Evolutionary conservation across 306 rosid genomes (phyloP), one percentile per base, ranked within the genome.

Genomic region (Castanea mollissima): DNA sequence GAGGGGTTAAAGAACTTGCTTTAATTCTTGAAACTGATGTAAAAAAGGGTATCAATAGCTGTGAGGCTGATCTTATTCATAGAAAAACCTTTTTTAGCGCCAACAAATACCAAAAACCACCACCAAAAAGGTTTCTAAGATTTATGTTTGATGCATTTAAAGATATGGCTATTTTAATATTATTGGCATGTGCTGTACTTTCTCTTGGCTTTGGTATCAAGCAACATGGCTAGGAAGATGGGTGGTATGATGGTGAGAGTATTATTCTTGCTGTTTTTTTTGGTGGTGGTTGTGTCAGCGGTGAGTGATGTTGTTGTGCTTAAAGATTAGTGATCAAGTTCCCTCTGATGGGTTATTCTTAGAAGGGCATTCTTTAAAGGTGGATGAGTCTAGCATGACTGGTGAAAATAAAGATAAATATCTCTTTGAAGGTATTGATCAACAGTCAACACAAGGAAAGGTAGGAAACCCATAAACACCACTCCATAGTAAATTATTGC

Each of bases 181-280:
- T 80, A 6, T 54, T 80, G 74, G 58, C 75, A 1, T 80, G 83
- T 23, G 83, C 70, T 35, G 16, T 49, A 1, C 78, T 74, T 21
- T 54, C 83, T 25, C 55, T 80, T 13, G 78, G 31, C 38, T 80
- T 80, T 49, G 78, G 83, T 2, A 80, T 80, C 41, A 80, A 80
- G 55, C 69, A 80, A 46, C 59, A 55, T 38, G 83, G 83, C 13
- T 80, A 75, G 83, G 68, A 41, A 1, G 68, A 65, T 27, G 83
- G 83, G 41, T 74, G 83, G 83, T 80, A 71, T 56, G 83, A 80
- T 31, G 83, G 83, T 27, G 83, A 79, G n/a, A 80, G 83, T 4
- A 23, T 80, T 32, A 57, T 72, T 8, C 5, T 73, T 5, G 79
- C 74, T 67, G 60, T 23, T 74, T 21, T 25, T 14, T 80, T 78